Evolutionary conservation across 192 early-diverging fungal genomes (phyloP), one percentile per base, ranked within the genome.

Genomic region (Coemansia sp.): DNA sequence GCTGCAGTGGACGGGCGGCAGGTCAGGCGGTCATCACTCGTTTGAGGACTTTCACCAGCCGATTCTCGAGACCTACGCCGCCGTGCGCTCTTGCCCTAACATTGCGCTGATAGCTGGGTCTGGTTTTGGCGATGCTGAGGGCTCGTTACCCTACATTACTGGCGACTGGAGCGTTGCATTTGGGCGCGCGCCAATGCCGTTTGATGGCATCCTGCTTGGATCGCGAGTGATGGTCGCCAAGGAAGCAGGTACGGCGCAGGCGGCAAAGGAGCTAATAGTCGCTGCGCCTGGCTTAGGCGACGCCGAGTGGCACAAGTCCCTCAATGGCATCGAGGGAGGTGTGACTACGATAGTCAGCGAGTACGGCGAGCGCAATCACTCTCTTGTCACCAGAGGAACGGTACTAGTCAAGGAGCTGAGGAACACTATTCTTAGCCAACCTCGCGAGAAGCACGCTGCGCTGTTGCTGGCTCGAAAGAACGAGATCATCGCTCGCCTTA

Each of bases 1-100:
- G 58, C 85, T 97, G 66, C 95, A 98, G 81, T 98, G 96, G 96
- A 98, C 96, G 24, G 95, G 96, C 84, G 96, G 96, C 38, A 89
- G 95, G 66, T 95, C 90, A 36, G 97, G 97, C 74, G 97, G 97
- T 18, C 97, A 98, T 83, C 97, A 98, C 88, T 94, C 92, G 72
- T 97, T 92, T 68, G 97, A 97, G 84, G 97, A 98, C 84, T 93
- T 96, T 78, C 94, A 97, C 78, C 88, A 89, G 72, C 95, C 95
- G 46, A 92, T 98, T 70, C 76, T 98, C 9, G 73, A 83, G 24
- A 83, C 94, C 1, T 98, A 84, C 16, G 60, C 70, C 2, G 38
- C 67, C 2, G 93, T 98, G 62, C 89, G 97, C 74, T 85, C 90
- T 8, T 88, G 88, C 38, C 27, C 73, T 47, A 97, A 98, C 79